phyloP scores from a whole-genome alignment of 805 yeast genomes.

The Candida ficus region DNA sequence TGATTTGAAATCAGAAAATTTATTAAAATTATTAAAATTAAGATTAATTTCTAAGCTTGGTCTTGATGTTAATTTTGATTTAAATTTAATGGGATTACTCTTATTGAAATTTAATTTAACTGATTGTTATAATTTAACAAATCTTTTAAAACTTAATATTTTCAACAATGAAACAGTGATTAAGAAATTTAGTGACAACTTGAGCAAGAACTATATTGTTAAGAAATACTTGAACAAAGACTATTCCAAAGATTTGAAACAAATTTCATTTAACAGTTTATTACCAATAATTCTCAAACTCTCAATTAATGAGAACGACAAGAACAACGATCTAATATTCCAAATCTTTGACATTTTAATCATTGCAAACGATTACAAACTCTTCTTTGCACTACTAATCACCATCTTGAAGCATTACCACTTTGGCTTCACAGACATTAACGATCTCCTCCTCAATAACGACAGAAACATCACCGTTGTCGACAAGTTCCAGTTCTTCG shows the following conservation, averaged over 20 bases:
- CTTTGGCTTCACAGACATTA: conserved; percentile 40
- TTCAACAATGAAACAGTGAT: conserved; percentile 12
- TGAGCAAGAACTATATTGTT: conserved; percentile 11
- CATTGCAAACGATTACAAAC: conserved; percentile 30
- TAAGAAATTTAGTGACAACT: conserved; percentile 17
- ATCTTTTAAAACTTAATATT: conserved; percentile 12
- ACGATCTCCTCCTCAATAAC: conserved; percentile 16
- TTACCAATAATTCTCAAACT: conserved; percentile 9
- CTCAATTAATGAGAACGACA: background rate
- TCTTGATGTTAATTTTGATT: conserved; percentile 29
- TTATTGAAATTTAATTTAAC: conserved; percentile 18
- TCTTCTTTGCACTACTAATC: conserved; percentile 33
- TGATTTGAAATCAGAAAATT: conserved; percentile 14
- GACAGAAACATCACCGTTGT: conserved; percentile 8
- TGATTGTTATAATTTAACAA: conserved; percentile 19
- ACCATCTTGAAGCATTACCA: conserved; percentile 44
- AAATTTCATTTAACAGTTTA: conserved; percentile 7
- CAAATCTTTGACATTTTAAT: conserved; percentile 20
- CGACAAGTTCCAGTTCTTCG: conserved; percentile 20
- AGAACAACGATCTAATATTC: conserved; percentile 8
- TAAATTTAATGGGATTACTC: conserved; percentile 24
- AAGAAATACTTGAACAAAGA: conserved; percentile 12
- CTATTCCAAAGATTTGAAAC: conserved; percentile 8
- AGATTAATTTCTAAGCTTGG: conserved; percentile 33
- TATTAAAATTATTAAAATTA: conserved; percentile 27